A percentile compares a stretch with the other conserved stretches of the same genome.
phyloP scores from a whole-genome alignment of 2,329 filamentous ascomycete genomes.

The Escovopsis sp. region DNA sequence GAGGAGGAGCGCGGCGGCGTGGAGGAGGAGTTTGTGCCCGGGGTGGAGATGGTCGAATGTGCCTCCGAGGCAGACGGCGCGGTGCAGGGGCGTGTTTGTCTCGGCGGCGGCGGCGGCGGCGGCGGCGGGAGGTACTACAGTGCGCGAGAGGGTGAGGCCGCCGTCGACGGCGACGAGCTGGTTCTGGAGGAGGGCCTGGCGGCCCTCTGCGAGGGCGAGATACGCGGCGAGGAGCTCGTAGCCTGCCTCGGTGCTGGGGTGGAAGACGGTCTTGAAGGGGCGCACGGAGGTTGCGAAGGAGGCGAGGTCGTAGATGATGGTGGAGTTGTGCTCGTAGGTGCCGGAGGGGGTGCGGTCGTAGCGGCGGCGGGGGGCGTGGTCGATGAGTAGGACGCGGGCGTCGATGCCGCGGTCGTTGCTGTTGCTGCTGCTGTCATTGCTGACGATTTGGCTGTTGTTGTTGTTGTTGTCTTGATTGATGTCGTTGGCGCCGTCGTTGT shows the following conservation, averaged over 20 bases:
- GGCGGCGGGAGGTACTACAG: background rate
- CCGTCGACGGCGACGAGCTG: constrained; percentile 37
- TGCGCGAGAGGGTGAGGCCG: constrained; percentile 29
- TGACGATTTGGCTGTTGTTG: no score
- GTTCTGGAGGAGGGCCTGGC: constrained; percentile 30
- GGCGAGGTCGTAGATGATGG: constrained; percentile 32
- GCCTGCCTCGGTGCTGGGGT: constrained; percentile 48
- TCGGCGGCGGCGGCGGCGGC: background rate
- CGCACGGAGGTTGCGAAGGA: constrained; percentile 37
- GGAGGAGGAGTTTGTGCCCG: constrained; percentile 89
- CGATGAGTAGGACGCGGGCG: constrained; percentile 56
- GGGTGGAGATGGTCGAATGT: constrained; percentile 95
- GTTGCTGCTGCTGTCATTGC: background rate
- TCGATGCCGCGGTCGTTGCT: constrained; percentile 47
- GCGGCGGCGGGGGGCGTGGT: constrained; percentile 32
- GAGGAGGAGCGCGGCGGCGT: constrained; percentile 64
- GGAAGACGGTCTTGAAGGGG: constrained; percentile 51
- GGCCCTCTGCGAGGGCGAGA: constrained; percentile 29
- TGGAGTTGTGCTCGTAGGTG: constrained; percentile 27
- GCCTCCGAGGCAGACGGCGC: constrained; percentile 61
- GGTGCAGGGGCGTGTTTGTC: constrained; percentile 9
- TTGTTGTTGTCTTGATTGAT: no score
- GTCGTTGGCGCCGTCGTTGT: constrained; percentile 23
- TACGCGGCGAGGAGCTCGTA: constrained; percentile 39
- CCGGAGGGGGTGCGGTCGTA: constrained; percentile 19